Percentiles rank a stretch among this genome's conserved stretches.
Evolutionary conservation across 345 rosid genomes (phyloP).

Genomic region (Boechera retrofracta): DNA sequence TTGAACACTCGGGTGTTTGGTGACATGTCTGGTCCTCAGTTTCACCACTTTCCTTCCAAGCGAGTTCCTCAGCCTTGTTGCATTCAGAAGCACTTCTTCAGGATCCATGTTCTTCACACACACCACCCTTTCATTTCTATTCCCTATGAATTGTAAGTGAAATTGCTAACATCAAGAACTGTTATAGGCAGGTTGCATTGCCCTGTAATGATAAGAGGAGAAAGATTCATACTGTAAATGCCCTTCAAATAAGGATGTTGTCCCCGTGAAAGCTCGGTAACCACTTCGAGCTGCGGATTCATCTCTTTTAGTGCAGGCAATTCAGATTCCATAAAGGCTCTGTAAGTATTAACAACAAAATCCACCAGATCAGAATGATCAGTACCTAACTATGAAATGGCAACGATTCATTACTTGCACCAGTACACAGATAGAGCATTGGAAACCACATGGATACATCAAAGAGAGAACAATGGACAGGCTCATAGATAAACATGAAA

Average conservation of each 20-base stretch:
- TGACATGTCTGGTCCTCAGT: slow-evolving; percentile 76
- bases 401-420: slow-evolving; percentile 1
- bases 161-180: slow-evolving; percentile 9
- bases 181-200: slow-evolving; percentile 1
- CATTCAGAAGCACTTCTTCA: slow-evolving; percentile 64
- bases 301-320: slow-evolving; percentile 65
- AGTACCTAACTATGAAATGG: slow-evolving; percentile 2
- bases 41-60: slow-evolving; percentile 85
- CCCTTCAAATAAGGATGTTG: slow-evolving; percentile 88
- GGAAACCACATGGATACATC: not conserved
- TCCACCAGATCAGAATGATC: not conserved
- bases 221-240: slow-evolving; percentile 64
- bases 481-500: not conserved
- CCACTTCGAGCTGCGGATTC: slow-evolving; percentile 82
- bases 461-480: not conserved
- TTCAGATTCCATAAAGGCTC: slow-evolving; percentile 87
- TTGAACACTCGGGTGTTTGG: slow-evolving; percentile 83
- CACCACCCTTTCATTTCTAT: slow-evolving; percentile 76
- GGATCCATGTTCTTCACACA: slow-evolving; percentile 86
- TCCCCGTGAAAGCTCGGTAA: slow-evolving; percentile 74
- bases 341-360: slow-evolving; percentile 22
- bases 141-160: slow-evolving; percentile 51
- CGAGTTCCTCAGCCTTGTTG: slow-evolving; percentile 75
- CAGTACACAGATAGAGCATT: not conserved
- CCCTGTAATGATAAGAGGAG: not conserved